Conservation (phyloP, 805 yeast species). For the Yamadazyma endophytica region DNA sequence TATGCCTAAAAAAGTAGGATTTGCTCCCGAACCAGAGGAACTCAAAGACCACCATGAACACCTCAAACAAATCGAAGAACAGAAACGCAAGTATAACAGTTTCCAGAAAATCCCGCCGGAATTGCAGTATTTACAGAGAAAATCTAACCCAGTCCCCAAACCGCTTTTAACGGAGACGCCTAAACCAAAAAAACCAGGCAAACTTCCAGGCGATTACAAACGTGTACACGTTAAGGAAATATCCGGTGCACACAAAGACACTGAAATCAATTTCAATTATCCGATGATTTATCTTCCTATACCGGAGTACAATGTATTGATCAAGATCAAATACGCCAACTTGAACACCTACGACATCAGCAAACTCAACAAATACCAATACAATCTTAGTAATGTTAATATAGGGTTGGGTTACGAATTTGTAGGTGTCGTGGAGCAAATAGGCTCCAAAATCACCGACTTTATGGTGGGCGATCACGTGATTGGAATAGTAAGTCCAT, state of each 20-base stretch:
- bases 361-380: constrained; percentile 50
- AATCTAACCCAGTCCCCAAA: constrained; percentile 10
- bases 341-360: constrained; percentile 65
- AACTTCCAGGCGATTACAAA: constrained; percentile 43
- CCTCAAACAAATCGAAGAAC: constrained; percentile 23
- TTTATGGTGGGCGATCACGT: constrained; percentile 60
- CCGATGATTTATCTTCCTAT: constrained; percentile 48
- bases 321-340: constrained; percentile 56
- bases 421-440: constrained; percentile 53
- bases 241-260: constrained; percentile 38
- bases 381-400: constrained; percentile 50
- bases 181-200: not conserved
- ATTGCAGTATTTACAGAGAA: constrained; percentile 30
- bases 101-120: constrained; percentile 41
- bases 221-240: constrained; percentile 49
- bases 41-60: constrained; percentile 29
- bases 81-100: constrained; percentile 23
- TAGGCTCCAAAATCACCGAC: constrained; percentile 39
- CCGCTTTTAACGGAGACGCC: constrained; percentile 5
- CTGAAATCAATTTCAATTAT: constrained; percentile 51
- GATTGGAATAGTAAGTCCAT: constrained; percentile 56
- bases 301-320: constrained; percentile 44
- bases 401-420: constrained; percentile 70
- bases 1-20: constrained; percentile 28
- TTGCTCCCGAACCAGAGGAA: constrained; percentile 37